Conservation (phyloP, 768 basidiomycete genomes). For the Tremella yokohamensis region DNA sequence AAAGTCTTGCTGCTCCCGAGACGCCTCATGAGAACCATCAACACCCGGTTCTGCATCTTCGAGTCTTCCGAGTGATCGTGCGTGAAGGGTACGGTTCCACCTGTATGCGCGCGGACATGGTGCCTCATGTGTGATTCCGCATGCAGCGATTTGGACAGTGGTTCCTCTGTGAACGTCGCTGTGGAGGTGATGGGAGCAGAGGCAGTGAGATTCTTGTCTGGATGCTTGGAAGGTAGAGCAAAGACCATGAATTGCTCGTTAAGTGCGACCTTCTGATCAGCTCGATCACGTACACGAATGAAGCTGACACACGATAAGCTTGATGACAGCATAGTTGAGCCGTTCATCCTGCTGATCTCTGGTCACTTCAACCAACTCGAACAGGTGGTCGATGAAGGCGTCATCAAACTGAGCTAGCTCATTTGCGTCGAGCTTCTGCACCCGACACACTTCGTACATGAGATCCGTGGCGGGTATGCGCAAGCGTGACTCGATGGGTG, state of each 20-base stretch:
- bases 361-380: conserved; percentile 90
- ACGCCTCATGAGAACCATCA: conserved; percentile 77
- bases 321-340: conserved; percentile 93
- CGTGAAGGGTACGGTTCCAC: conserved; percentile 49
- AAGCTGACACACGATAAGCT: conserved; percentile 68
- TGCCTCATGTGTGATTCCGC: conserved; percentile 15
- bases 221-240: conserved; percentile 53
- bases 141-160: conserved; percentile 1
- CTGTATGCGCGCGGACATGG: conserved; percentile 30
- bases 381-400: conserved; percentile 78
- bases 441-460: conserved; percentile 87
- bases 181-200: conserved; percentile 12
- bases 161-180: not conserved
- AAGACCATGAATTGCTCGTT: conserved; percentile 99
- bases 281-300: not conserved
- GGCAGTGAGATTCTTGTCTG: conserved; percentile 8
- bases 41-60: conserved; percentile 64
- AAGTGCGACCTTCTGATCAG: conserved; percentile 65
- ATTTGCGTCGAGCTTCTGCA: conserved; percentile 72
- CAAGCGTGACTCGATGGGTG: conserved; percentile 78
- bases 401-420: conserved; percentile 88
- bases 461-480: conserved; percentile 67
- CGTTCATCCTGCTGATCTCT: conserved; percentile 81
- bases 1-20: conserved; percentile 87
- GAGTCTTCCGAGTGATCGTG: conserved; percentile 47